A percentile compares a stretch with the other conserved stretches of the same genome.
Conservation (phyloP, 176 grass and related monocot genomes). For the Thalia dealbata region DNA sequence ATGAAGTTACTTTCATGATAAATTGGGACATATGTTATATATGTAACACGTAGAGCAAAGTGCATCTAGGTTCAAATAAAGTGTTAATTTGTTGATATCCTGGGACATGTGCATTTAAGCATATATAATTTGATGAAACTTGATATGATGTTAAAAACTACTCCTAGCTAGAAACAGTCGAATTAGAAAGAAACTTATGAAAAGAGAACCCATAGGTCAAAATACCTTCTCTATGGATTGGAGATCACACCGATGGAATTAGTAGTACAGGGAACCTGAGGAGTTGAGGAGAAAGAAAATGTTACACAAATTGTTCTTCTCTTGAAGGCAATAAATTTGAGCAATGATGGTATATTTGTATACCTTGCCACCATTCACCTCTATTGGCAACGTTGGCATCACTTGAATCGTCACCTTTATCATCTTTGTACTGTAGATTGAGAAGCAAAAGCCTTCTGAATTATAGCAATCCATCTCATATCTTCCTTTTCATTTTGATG, state of each 20-base stretch:
- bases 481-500: not conserved
- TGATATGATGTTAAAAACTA: not conserved
- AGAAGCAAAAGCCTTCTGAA: not conserved
- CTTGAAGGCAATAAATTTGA: slow-evolving; percentile 9
- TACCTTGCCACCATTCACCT: slow-evolving; percentile 99
- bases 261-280: slow-evolving; percentile 92
- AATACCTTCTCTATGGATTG: not conserved
- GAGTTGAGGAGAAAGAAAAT: slow-evolving; percentile 4
- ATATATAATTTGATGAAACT: not conserved
- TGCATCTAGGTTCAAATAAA: not conserved
- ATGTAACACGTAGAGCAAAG: too few species aligned
- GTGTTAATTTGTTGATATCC: not conserved
- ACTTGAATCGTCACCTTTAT: slow-evolving; percentile 41
- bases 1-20: not conserved
- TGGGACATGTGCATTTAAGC: not conserved
- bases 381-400: slow-evolving; percentile 41
- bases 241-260: not conserved
- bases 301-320: not conserved
- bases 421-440: slow-evolving; percentile 41
- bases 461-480: not conserved
- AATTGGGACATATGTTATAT: not conserved
- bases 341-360: slow-evolving; percentile 5
- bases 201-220: not conserved
- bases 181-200: not conserved
- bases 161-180: not conserved